Evolutionary conservation across 352 stramenopile genomes (phyloP).

Genomic region (Globisporangium apiculatum): DNA sequence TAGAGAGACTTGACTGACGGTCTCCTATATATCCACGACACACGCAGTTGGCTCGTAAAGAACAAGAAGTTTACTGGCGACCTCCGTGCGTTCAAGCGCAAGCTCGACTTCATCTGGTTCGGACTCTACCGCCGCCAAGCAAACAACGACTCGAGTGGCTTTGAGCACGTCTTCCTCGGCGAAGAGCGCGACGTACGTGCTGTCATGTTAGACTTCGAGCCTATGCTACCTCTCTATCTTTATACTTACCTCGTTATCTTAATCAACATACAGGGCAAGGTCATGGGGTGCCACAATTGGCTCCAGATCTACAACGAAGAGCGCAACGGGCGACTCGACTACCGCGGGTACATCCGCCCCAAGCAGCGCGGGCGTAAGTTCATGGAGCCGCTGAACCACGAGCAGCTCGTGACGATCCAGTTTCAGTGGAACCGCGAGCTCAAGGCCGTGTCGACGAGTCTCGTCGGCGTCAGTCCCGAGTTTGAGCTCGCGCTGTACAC

Average conservation of each 20-base stretch:
- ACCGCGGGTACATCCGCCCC: conserved; percentile 91
- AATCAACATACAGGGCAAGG: conserved; percentile 45
- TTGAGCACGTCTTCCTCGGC: conserved; percentile 96
- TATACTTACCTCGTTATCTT: not conserved
- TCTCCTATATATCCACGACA: not conserved
- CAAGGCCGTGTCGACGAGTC: conserved; percentile 90
- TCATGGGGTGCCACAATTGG: conserved; percentile 96
- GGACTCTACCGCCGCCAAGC: conserved; percentile 88
- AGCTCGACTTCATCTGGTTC: conserved; percentile 95
- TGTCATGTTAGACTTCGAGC: not conserved
- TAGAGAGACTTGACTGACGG: not conserved
- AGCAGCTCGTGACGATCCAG: conserved; percentile 93
- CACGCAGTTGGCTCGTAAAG: conserved; percentile 62
- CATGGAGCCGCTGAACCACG: conserved; percentile 73
- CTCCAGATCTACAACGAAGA: conserved; percentile 96
- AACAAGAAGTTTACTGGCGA: conserved; percentile 82
- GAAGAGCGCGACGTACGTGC: conserved; percentile 89
- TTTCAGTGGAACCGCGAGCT: conserved; percentile 88
- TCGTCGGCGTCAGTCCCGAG: conserved; percentile 93
- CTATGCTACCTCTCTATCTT: not conserved
- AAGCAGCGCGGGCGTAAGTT: conserved; percentile 63
- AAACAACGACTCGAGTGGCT: conserved; percentile 89
- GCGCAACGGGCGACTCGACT: conserved; percentile 89
- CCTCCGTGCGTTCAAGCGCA: conserved; percentile 76
- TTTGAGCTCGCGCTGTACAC: conserved; percentile 97